Percentiles rank a stretch among this genome's conserved stretches.
Conservation (phyloP, 768 basidiomycete species). For the Lactarius hengduanensis region DNA sequence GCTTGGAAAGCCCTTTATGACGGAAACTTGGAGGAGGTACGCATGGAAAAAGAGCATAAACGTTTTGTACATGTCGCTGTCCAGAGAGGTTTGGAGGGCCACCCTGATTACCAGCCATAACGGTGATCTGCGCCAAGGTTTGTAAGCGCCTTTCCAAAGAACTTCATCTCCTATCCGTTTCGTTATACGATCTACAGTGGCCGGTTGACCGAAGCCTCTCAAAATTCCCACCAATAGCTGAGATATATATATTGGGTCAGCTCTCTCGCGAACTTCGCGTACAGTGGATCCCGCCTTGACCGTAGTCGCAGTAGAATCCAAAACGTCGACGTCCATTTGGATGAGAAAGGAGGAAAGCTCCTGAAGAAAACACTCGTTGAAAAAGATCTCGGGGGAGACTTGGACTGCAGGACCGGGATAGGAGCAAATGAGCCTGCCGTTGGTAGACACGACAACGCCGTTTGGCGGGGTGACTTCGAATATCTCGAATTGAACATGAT, state of each 20-base stretch:
- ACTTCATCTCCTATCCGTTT: not conserved
- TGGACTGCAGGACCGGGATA: slow-evolving; percentile 44
- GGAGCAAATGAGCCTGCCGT: slow-evolving; percentile 36
- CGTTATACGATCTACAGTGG: not conserved
- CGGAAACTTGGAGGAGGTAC: not conserved
- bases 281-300: not conserved
- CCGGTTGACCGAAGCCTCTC: not conserved
- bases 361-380: not conserved
- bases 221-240: not conserved
- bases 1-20: not conserved
- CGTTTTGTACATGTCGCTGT: not conserved
- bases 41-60: not conserved
- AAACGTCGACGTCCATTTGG: not conserved
- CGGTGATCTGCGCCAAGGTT: not conserved
- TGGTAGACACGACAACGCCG: slow-evolving; percentile 38
- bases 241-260: not conserved
- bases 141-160: not conserved
- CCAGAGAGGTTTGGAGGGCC: not conserved
- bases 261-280: not conserved
- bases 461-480: slow-evolving; percentile 46
- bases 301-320: not conserved
- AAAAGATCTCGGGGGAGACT: slow-evolving; percentile 30
- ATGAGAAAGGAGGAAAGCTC: not conserved
- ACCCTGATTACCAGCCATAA: not conserved
- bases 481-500: slow-evolving; percentile 13